phyloP scores from a whole-genome alignment of 2,329 filamentous ascomycete species.

The Penicillium paneum region DNA sequence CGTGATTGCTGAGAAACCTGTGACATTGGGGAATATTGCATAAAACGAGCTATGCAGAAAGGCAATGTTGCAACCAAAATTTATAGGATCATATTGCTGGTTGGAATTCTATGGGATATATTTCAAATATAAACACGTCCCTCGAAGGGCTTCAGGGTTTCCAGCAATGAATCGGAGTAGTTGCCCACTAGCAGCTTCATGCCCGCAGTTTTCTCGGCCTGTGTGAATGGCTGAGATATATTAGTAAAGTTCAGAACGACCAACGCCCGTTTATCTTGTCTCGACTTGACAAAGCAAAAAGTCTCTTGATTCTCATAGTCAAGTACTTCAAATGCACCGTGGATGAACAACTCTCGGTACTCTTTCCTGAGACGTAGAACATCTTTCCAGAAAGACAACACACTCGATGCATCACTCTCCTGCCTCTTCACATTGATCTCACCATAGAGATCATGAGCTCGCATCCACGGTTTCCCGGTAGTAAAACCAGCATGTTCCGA shows the following conservation, averaged over 20 bases:
- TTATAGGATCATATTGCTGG: not conserved
- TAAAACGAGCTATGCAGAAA: not conserved
- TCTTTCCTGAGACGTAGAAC: constrained; percentile 56
- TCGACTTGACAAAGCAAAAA: constrained; percentile 22
- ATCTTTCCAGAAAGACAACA: constrained; percentile 59
- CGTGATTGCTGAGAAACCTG: not conserved
- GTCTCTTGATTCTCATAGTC: constrained; percentile 22
- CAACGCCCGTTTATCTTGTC: constrained; percentile 14
- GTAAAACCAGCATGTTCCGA: constrained; percentile 62
- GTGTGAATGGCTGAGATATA: constrained; percentile 11
- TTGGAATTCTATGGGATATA: not conserved
- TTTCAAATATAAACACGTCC: constrained; percentile 21
- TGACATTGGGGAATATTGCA: not conserved
- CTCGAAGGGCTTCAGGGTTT: constrained; percentile 18
- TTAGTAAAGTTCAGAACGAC: constrained; percentile 20
- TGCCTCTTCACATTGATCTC: constrained; percentile 54
- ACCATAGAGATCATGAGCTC: constrained; percentile 47
- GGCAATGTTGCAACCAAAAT: not conserved
- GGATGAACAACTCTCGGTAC: constrained; percentile 53
- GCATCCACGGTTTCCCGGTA: constrained; percentile 57
- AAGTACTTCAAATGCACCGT: constrained; percentile 21
- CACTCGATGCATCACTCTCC: constrained; percentile 41
- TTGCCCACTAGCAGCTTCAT: constrained; percentile 22
- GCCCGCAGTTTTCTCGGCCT: not conserved
- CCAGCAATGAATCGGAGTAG: constrained; percentile 3